Percentiles rank a stretch among this genome's conserved stretches.
These are phyloP conservation scores for Aspergillus biplanus DNA, from an alignment of 495 filamentous ascomycete genomes.

Conservation along the genomic window DNA sequence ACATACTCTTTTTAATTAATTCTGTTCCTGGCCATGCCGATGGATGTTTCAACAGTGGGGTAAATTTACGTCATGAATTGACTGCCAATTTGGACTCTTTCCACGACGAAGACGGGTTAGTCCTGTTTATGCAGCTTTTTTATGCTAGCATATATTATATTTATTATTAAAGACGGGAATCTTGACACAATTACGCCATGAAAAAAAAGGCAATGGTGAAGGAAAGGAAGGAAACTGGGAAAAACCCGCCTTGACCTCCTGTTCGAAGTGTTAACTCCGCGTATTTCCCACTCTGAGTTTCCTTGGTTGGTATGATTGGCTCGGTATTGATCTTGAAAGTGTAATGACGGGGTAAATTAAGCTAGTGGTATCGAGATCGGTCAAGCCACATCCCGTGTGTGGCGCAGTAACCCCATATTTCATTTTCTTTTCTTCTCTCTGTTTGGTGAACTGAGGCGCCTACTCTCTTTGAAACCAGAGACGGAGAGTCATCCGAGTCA, in stretches of 20 bases:
- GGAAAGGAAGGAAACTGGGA: background rate
- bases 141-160: background rate
- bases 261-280: background rate
- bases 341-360: background rate
- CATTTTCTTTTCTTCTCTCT: background rate
- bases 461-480: background rate
- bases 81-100: background rate
- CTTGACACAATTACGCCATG: background rate
- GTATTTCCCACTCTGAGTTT: background rate
- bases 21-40: slow-evolving; percentile 10
- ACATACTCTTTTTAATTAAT: background rate
- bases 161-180: too few relatives aligned
- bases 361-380: background rate
- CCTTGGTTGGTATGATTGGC: background rate
- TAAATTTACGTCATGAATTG: slow-evolving; percentile 17
- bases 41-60: slow-evolving; percentile 20
- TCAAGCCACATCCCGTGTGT: background rate
- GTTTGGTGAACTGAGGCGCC: background rate
- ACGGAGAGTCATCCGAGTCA: background rate
- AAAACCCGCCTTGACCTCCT: background rate
- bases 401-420: background rate
- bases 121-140: background rate
- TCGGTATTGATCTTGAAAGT: background rate
- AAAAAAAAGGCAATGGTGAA: background rate
- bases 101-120: background rate